Evolutionary conservation across 108 stramenopile species (phyloP).

Genomic region (Nitzschia sp.): DNA sequence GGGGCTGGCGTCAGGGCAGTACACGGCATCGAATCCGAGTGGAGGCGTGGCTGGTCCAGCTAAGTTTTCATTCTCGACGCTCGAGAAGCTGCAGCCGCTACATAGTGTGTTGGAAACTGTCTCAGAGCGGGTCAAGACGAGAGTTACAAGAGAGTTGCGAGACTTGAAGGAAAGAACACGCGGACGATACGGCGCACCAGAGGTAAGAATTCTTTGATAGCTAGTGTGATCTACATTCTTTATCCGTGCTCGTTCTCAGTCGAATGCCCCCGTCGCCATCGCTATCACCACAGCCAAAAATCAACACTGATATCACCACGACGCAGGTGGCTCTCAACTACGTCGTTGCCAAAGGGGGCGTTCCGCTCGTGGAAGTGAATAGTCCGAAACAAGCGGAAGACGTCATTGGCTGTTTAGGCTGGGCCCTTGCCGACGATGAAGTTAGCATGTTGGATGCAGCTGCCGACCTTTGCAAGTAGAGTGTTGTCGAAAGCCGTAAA

Average conservation of each 20-base stretch:
- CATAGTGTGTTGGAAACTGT: slow-evolving; percentile 63
- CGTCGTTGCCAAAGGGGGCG: slow-evolving; percentile 82
- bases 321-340: slow-evolving; percentile 88
- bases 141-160: slow-evolving; percentile 44
- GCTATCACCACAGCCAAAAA: slow-evolving; percentile 55
- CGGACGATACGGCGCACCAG: slow-evolving; percentile 30
- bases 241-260: neutral
- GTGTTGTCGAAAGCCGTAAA: too few species aligned
- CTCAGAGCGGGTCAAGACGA: slow-evolving; percentile 53
- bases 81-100: slow-evolving; percentile 74
- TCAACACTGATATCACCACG: slow-evolving; percentile 81
- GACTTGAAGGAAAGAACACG: slow-evolving; percentile 38
- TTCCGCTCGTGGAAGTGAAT: slow-evolving; percentile 78
- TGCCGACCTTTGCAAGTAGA: slow-evolving; percentile 46
- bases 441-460: slow-evolving; percentile 78
- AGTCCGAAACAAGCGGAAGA: slow-evolving; percentile 71
- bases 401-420: slow-evolving; percentile 79
- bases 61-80: slow-evolving; percentile 56
- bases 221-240: neutral
- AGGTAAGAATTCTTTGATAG: slow-evolving; percentile 19
- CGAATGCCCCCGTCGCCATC: too few species aligned
- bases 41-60: slow-evolving; percentile 61
- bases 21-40: slow-evolving; percentile 79
- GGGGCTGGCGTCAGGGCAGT: slow-evolving; percentile 79
- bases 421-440: slow-evolving; percentile 81